Percentiles rank a stretch among this genome's conserved stretches.
These are phyloP conservation scores for Magnaporthiopsis incrustans DNA, from an alignment of 2,329 filamentous ascomycete genomes.

Conservation along the genomic window DNA sequence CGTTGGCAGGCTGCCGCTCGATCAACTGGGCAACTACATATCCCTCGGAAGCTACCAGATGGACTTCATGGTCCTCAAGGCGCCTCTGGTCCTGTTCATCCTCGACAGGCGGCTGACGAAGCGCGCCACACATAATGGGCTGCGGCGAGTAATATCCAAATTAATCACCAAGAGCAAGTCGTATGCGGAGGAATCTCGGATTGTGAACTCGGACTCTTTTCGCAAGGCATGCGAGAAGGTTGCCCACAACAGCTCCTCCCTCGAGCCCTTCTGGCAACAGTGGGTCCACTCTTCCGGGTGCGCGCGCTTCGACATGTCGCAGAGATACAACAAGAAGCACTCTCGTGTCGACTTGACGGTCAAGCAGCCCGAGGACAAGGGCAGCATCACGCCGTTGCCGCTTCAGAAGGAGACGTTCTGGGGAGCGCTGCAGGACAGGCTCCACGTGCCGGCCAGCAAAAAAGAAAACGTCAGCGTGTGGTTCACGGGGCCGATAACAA, in stretches of 20 bases:
- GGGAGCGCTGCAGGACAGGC: conserved; percentile 68
- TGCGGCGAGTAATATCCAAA: conserved; percentile 66
- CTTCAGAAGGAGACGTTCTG: conserved; percentile 72
- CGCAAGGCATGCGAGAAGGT: conserved; percentile 79
- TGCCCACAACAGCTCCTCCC: conserved; percentile 53
- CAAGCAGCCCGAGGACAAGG: conserved; percentile 60
- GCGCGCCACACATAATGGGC: conserved; percentile 72
- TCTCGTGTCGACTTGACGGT: conserved; percentile 89
- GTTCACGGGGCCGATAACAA: conserved; percentile 95
- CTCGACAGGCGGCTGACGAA: conserved; percentile 88
- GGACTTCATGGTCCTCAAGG: conserved; percentile 87
- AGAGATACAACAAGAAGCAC: conserved; percentile 96
- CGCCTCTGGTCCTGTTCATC: conserved; percentile 85
- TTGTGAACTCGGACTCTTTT: conserved; percentile 70
- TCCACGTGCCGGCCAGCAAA: conserved; percentile 59
- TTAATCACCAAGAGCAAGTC: conserved; percentile 75
- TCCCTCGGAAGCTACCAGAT: conserved; percentile 77
- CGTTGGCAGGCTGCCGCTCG: conserved; percentile 71
- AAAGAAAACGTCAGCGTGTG: conserved; percentile 52
- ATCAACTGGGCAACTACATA: conserved; percentile 68
- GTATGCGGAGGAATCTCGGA: conserved; percentile 35
- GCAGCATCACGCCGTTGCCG: conserved; percentile 41
- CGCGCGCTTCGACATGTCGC: conserved; percentile 76
- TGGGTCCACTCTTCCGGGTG: conserved; percentile 88
- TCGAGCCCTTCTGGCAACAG: conserved; percentile 88